Percentiles rank a stretch among this genome's conserved stretches.
These are phyloP conservation scores for Dalbergia cultrata DNA, from an alignment of 306 rosid genomes.

Conservation along the genomic window DNA sequence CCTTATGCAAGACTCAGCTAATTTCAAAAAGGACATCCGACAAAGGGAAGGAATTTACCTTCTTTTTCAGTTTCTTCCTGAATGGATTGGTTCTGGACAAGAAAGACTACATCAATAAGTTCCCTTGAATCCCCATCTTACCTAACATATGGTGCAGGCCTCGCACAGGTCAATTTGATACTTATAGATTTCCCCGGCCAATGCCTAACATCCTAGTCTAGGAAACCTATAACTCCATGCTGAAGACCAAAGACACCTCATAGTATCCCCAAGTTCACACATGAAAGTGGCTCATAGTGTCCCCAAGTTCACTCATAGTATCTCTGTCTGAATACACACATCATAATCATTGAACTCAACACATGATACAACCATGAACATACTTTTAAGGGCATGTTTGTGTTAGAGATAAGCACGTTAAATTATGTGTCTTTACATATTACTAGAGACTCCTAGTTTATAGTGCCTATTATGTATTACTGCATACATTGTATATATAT, in stretches of 20 bases:
- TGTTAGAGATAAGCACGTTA: too few species aligned
- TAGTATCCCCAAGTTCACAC: not conserved
- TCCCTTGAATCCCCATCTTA: not conserved
- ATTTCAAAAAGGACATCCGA: not conserved
- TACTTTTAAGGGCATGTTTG: too few species aligned
- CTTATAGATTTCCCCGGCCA: not conserved
- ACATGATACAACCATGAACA: too few species aligned
- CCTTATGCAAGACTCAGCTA: not conserved
- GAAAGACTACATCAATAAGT: not conserved
- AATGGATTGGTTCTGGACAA: not conserved
- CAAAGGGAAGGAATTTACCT: slow-evolving; percentile 4
- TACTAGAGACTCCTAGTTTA: too few species aligned
- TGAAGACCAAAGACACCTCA: not conserved
- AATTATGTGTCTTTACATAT: too few species aligned
- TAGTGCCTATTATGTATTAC: too few species aligned
- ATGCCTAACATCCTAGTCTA: not conserved
- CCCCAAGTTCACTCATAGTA: not conserved
- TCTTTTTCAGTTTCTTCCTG: not conserved
- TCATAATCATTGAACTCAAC: too few species aligned
- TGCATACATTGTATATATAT: too few species aligned
- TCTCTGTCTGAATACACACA: too few species aligned
- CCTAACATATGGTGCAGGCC: not conserved
- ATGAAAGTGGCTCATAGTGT: not conserved
- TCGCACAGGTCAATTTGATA: not conserved
- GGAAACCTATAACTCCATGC: not conserved